Conservation (phyloP, 208 protist genomes). For the Wallacemonas sp. region DNA sequence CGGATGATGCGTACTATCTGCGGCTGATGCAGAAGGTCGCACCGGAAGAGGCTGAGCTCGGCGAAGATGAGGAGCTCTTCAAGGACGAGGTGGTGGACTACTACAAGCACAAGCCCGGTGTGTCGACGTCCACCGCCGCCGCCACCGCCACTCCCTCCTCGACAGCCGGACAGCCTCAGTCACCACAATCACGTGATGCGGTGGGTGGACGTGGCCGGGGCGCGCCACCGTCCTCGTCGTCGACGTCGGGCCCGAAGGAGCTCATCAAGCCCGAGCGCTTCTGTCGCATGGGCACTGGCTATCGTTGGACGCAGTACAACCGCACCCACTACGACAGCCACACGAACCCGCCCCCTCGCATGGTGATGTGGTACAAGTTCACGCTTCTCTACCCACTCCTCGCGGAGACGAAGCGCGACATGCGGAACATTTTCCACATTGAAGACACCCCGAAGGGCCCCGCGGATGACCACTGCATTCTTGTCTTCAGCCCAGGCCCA, state of each 20-base stretch:
- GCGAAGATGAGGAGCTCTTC: slow-evolving; percentile 84
- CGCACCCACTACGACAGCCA: slow-evolving; percentile 97
- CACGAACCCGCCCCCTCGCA: slow-evolving; percentile 99
- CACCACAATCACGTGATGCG: slow-evolving; percentile 1
- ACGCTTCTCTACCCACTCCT: slow-evolving; percentile 99
- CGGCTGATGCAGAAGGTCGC: slow-evolving; percentile 43
- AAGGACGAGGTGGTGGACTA: slow-evolving; percentile 85
- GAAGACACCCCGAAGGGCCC: slow-evolving; percentile 67
- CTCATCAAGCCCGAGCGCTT: slow-evolving; percentile 97
- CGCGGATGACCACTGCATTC: slow-evolving; percentile 86
- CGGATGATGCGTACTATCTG: slow-evolving; percentile 70
- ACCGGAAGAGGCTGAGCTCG: slow-evolving; percentile 61
- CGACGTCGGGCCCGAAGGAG: not conserved
- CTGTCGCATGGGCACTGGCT: slow-evolving; percentile 98
- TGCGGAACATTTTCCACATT: slow-evolving; percentile 91
- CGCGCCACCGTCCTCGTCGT: not conserved
- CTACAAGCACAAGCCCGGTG: slow-evolving; percentile 45
- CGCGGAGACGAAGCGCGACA: slow-evolving; percentile 91
- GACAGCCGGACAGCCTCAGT: slow-evolving; percentile 5
- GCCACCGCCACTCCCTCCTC: not conserved
- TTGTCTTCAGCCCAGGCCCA: slow-evolving; percentile 95
- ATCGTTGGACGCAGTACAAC: slow-evolving; percentile 99
- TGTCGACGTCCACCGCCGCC: not conserved
- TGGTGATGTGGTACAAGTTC: slow-evolving; percentile 99
- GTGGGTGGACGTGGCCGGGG: slow-evolving; percentile 6